phyloP scores from a whole-genome alignment of 176 grass and related monocot genomes.

The Rhipidocladum racemiflorum region DNA sequence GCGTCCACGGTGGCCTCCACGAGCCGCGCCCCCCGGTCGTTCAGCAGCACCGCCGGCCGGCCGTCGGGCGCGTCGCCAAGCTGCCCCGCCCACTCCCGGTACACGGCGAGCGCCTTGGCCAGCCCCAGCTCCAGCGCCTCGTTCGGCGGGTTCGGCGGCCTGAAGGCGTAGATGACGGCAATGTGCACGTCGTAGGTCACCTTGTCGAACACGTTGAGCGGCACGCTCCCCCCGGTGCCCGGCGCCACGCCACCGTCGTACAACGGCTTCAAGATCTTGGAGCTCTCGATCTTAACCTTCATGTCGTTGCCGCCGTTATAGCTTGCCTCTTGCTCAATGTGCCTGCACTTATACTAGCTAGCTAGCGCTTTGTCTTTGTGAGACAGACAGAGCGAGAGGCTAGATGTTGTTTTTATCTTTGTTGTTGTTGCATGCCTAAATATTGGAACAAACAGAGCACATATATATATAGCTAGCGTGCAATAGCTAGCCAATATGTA shows the following conservation, averaged over 20 bases:
- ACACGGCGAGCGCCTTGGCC: slow-evolving; percentile 35
- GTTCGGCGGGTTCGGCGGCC: slow-evolving; percentile 52
- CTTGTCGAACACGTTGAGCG: slow-evolving; percentile 63
- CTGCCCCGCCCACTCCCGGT: slow-evolving; percentile 54
- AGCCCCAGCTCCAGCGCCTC: slow-evolving; percentile 41
- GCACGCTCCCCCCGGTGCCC: not conserved
- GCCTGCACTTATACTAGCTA: not conserved
- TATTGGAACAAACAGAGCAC: not conserved
- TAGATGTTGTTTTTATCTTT: not conserved
- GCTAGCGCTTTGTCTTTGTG: not conserved
- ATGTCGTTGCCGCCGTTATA: not conserved
- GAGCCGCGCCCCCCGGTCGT: slow-evolving; percentile 48
- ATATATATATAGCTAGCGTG: slow-evolving; percentile 19
- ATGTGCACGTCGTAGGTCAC: slow-evolving; percentile 58
- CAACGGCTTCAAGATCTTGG: slow-evolving; percentile 47
- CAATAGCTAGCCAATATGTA: not conserved
- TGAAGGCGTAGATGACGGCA: slow-evolving; percentile 74
- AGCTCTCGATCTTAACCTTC: slow-evolving; percentile 49
- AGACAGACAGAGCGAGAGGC: too few species aligned
- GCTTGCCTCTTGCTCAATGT: not conserved
- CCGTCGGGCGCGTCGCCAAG: slow-evolving; percentile 35
- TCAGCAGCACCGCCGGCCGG: slow-evolving; percentile 38
- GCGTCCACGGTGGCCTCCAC: slow-evolving; percentile 54
- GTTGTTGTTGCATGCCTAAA: not conserved
- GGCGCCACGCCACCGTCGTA: slow-evolving; percentile 24